phyloP scores from a whole-genome alignment of 2,329 filamentous ascomycete species.

The Sclerotinia minor region DNA sequence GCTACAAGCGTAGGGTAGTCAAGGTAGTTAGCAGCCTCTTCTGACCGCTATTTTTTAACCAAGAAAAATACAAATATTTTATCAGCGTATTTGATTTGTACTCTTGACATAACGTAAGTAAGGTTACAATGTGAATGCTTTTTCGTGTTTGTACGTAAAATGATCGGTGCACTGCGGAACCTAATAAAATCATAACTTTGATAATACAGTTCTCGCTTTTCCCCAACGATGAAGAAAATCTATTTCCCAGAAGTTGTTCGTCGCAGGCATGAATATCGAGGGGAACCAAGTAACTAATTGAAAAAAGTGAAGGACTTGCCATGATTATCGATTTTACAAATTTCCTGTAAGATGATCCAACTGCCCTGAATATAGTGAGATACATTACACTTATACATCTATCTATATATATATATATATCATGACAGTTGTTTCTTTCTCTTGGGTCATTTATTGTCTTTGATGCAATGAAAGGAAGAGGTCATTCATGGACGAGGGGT shows the following conservation, averaged over 20 bases:
- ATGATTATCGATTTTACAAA: background rate
- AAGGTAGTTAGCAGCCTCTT: background rate
- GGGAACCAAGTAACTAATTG: background rate
- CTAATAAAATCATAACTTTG: background rate
- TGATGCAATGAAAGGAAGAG: background rate
- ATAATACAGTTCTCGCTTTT: background rate
- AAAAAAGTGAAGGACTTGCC: background rate
- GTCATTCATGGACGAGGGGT: background rate
- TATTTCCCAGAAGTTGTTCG: background rate
- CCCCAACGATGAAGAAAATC: background rate
- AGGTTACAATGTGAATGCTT: background rate
- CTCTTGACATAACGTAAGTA: background rate
- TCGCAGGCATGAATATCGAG: background rate
- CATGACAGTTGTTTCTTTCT: background rate
- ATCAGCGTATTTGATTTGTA: no score
- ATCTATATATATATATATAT: no score
- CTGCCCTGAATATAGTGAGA: background rate
- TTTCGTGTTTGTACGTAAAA: background rate
- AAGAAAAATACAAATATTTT: background rate
- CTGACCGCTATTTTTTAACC: background rate
- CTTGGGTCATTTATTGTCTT: background rate
- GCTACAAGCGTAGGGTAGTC: no score
- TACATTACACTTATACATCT: background rate
- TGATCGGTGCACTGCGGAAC: background rate
- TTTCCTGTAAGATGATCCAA: background rate